These are phyloP conservation scores for Apiospora phragmitis DNA, from an alignment of 2,329 filamentous ascomycete species.

Conservation along the genomic window DNA sequence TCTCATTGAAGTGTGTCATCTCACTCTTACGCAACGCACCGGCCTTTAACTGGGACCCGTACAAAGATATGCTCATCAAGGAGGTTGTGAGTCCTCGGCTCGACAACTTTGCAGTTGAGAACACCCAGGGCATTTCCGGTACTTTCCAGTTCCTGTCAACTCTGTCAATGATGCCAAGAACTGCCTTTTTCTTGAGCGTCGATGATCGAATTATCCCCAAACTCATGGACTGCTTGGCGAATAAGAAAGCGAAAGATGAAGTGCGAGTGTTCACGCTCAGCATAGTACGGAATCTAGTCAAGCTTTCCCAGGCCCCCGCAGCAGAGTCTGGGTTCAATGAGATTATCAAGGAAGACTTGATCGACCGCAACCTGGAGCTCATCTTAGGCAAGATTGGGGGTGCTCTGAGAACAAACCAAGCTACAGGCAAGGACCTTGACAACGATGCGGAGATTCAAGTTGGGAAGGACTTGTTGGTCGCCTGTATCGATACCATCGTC, in stretches of 20 bases:
- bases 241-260: slow-evolving; percentile 77
- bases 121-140: slow-evolving; percentile 84
- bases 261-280: slow-evolving; percentile 82
- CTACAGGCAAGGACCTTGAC: slow-evolving; percentile 10
- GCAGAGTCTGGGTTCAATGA: slow-evolving; percentile 58
- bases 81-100: slow-evolving; percentile 78
- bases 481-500: slow-evolving; percentile 78
- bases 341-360: slow-evolving; percentile 54
- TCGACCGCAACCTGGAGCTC: slow-evolving; percentile 57
- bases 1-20: slow-evolving; percentile 80
- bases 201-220: slow-evolving; percentile 67
- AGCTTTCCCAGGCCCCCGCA: slow-evolving; percentile 56
- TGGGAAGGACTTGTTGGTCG: slow-evolving; percentile 74
- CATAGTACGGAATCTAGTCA: slow-evolving; percentile 71
- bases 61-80: slow-evolving; percentile 68
- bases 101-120: slow-evolving; percentile 78
- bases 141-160: slow-evolving; percentile 78
- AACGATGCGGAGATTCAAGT: slow-evolving; percentile 34
- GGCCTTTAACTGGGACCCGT: slow-evolving; percentile 70
- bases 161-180: slow-evolving; percentile 71
- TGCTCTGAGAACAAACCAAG: slow-evolving; percentile 59
- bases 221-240: slow-evolving; percentile 70
- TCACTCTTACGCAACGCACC: slow-evolving; percentile 74
- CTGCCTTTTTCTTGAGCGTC: slow-evolving; percentile 65
- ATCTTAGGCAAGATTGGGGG: slow-evolving; percentile 68